phyloP scores from a whole-genome alignment of 2,329 filamentous ascomycete genomes.

The Fusarium temperatum region DNA sequence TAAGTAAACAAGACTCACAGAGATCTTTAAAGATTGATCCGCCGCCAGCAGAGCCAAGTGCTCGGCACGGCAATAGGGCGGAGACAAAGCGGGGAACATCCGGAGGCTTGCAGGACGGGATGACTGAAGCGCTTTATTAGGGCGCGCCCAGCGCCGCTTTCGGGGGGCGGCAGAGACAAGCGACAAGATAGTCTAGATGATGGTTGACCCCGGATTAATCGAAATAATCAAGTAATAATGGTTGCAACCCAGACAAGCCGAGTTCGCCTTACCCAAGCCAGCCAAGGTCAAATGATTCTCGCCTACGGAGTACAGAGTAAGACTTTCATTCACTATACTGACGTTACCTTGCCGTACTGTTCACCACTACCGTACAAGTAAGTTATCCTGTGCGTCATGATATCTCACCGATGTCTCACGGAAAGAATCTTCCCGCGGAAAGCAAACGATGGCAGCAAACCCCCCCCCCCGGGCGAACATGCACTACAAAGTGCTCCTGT shows the following conservation, averaged over 20 bases:
- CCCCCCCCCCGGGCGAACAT: not conserved
- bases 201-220: not conserved
- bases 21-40: not conserved
- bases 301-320: not conserved
- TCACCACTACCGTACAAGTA: not conserved
- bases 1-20: not conserved
- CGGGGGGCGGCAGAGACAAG: constrained; percentile 10
- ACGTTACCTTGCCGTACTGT: not conserved
- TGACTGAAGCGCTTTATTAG: not conserved
- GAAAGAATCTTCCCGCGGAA: not conserved
- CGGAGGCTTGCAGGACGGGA: constrained; percentile 4
- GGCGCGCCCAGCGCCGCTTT: constrained; percentile 16
- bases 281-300: not conserved
- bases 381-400: constrained; percentile 6
- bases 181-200: not conserved
- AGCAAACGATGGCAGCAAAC: not conserved
- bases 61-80: constrained; percentile 26
- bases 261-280: not conserved
- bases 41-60: not conserved
- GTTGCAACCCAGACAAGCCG: constrained; percentile 11
- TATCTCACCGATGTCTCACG: constrained; percentile 15
- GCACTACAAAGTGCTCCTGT: constrained; percentile 16
- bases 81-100: constrained; percentile 1
- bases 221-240: constrained; percentile 2
- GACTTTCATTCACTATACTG: not conserved